These are phyloP conservation scores for Agaricales sp. DNA, from an alignment of 1,284 basidiomycete genomes.

Conservation along the genomic window DNA sequence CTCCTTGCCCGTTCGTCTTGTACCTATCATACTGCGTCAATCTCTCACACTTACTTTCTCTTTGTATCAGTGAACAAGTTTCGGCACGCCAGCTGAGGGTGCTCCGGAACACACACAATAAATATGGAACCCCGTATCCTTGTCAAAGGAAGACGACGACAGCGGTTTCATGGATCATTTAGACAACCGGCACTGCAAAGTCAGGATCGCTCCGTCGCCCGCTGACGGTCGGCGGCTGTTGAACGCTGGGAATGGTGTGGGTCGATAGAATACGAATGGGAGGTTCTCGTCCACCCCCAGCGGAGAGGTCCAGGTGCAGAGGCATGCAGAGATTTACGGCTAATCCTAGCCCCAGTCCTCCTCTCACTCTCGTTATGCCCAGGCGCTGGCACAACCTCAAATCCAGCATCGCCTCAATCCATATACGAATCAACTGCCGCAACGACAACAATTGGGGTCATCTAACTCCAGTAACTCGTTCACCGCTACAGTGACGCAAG, in stretches of 20 bases:
- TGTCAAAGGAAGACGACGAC: conserved; percentile 20
- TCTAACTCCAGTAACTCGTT: not conserved
- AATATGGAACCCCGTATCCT: conserved; percentile 31
- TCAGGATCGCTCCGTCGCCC: not conserved
- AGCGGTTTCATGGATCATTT: conserved; percentile 20
- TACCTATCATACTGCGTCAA: not conserved
- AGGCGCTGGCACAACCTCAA: too few species aligned
- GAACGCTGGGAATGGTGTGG: too few species aligned
- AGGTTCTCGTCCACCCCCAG: not conserved
- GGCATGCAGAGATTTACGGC: not conserved
- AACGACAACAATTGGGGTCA: not conserved
- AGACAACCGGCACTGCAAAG: not conserved
- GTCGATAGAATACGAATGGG: not conserved
- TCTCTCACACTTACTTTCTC: not conserved
- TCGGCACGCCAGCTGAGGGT: conserved; percentile 20
- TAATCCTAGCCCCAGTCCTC: not conserved
- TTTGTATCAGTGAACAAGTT: conserved; percentile 23
- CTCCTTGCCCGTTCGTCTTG: not conserved
- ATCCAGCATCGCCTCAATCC: not conserved
- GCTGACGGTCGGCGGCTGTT: not conserved
- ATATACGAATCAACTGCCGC: not conserved
- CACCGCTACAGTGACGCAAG: not conserved
- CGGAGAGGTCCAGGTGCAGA: not conserved
- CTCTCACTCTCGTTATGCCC: too few species aligned
- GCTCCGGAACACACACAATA: conserved; percentile 28